Evolutionary conservation across 768 basidiomycete genomes (phyloP), one percentile per base, ranked within the genome.

Genomic region (Podaxis sp.): DNA sequence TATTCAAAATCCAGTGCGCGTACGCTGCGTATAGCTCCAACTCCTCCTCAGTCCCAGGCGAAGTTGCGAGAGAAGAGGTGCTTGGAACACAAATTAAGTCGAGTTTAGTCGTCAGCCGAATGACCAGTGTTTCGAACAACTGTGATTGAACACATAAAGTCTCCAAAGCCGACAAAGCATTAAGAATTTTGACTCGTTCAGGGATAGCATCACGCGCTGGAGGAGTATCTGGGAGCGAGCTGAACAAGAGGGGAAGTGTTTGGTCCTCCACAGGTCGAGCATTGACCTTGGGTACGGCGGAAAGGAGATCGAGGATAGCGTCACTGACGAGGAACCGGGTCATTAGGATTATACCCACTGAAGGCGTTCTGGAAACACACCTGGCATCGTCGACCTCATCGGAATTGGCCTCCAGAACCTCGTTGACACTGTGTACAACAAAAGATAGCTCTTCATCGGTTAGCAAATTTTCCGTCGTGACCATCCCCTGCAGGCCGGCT

Each of bases 101-200:
- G 33, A 98, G 78, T 72, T 93, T 93, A 3, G 89, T 84, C 2
- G 80, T 83, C 24, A 97, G 77, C 17, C 92, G 86, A 52, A 93
- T 81, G 57, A 93, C 85, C 27, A 98, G 81, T 4, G 80, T 87
- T 69, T 93, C 93, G 72, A 96, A 98, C n/a, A 98, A 81, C 13
- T 84, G 79, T 0, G 88, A 81, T 43, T 88, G 86, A 8, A 84
- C 69, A 71, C 93, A 97, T 12, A 99, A 80, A 13, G 79, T 82
- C 57, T 85, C 83, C 50, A 98, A 81, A 13, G 87, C 82, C 11
- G 80, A 77, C 58, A 98, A 82, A 41, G 83, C 81, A 40, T 84
- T 83, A 80, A 90, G 89, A 67, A 84, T 89, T 57, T 81, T 81
- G 17, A 79, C 76, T n/a, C 91, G 85, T 41, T 85, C 84, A 2